phyloP scores from a whole-genome alignment of 495 filamentous ascomycete species.

The Penicillium chermesinum region DNA sequence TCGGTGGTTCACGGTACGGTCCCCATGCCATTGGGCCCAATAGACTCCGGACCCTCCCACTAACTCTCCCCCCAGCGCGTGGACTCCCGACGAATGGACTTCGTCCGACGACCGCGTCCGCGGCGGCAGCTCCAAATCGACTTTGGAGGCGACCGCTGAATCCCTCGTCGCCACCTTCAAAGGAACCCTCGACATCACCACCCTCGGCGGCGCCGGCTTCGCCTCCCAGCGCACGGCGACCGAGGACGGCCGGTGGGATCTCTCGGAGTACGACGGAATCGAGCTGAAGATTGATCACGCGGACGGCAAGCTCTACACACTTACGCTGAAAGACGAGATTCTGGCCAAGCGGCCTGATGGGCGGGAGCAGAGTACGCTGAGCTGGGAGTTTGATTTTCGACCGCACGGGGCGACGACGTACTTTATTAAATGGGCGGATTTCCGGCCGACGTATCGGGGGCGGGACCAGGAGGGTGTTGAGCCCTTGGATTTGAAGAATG shows the following conservation, averaged over 20 bases:
- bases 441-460: conserved; percentile 70
- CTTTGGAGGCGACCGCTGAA: conserved; percentile 31
- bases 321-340: conserved; percentile 66
- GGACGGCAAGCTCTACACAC: conserved; percentile 59
- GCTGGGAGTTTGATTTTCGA: conserved; percentile 42
- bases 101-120: conserved; percentile 68
- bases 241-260: conserved; percentile 48
- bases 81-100: conserved; percentile 58
- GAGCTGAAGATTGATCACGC: conserved; percentile 32
- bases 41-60: background rate
- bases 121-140: conserved; percentile 60
- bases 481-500: conserved; percentile 48
- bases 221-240: conserved; percentile 65
- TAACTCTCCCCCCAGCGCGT: conserved; percentile 8
- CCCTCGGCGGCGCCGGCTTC: conserved; percentile 77
- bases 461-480: conserved; percentile 51
- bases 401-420: conserved; percentile 20
- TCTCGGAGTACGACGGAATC: conserved; percentile 52
- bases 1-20: conserved; percentile 14
- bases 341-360: conserved; percentile 52
- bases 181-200: conserved; percentile 66
- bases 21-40: background rate
- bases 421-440: conserved; percentile 53
- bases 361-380: conserved; percentile 55
- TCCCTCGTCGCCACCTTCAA: conserved; percentile 45